Conservation (phyloP, 202 grass and related monocot species). For the Panicum virgatum region DNA sequence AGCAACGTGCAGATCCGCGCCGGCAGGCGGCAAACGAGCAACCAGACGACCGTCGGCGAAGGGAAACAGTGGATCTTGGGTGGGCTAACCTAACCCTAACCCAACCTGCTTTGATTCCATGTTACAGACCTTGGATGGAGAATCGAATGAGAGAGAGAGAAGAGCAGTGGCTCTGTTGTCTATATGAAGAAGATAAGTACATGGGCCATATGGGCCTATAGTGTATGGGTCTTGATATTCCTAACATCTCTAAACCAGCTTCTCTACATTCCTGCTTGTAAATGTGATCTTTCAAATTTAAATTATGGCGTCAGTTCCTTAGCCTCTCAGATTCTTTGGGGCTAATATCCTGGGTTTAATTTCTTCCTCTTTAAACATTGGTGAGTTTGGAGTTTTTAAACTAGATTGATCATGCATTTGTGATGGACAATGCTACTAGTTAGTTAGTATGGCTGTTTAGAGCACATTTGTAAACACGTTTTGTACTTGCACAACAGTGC, state of each 20-base stretch:
- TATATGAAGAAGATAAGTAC: no score
- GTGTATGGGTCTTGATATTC: no score
- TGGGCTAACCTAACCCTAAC: no score
- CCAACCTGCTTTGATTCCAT: no score
- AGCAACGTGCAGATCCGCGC: no score
- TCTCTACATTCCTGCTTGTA: not conserved
- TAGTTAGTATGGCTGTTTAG: not conserved
- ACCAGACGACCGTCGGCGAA: no score
- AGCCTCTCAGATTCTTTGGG: conserved; percentile 3
- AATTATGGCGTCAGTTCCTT: not conserved
- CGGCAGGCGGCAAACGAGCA: no score
- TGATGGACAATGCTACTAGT: not conserved
- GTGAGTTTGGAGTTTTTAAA: not conserved
- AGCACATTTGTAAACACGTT: not conserved
- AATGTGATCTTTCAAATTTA: conserved; percentile 32
- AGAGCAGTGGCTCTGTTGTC: no score
- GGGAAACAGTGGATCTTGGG: no score
- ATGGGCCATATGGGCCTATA: no score
- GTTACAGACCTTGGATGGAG: no score
- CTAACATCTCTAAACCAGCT: not conserved
- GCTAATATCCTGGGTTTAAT: not conserved
- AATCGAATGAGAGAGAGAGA: no score
- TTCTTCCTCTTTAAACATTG: not conserved
- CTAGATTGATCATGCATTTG: not conserved
- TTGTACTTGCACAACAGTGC: not conserved